A percentile compares a stretch with the other conserved stretches of the same genome.
Evolutionary conservation across 2,329 filamentous ascomycete species (phyloP).

Genomic region (Raffaelea ambrosiae): DNA sequence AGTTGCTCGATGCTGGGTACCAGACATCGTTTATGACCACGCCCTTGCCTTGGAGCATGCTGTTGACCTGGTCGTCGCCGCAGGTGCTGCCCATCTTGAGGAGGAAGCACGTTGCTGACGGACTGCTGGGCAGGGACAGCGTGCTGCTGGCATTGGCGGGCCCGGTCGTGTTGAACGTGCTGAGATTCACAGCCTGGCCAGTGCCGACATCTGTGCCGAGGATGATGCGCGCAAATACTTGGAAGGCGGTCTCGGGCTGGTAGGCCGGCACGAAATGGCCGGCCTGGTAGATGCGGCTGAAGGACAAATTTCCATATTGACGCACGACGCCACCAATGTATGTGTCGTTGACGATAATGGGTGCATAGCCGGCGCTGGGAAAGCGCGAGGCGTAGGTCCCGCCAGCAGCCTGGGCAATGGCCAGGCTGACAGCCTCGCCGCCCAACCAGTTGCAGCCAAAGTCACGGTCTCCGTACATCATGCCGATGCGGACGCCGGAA

Average conservation of each 20-base stretch:
- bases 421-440: constrained; percentile 64
- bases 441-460: constrained; percentile 64
- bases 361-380: constrained; percentile 59
- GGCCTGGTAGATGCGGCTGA: constrained; percentile 57
- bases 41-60: constrained; percentile 42
- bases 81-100: constrained; percentile 20
- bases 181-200: constrained; percentile 42
- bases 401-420: constrained; percentile 42
- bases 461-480: constrained; percentile 62
- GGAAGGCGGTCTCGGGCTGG: constrained; percentile 51
- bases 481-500: constrained; percentile 56
- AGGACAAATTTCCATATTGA: constrained; percentile 67
- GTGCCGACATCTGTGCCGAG: constrained; percentile 45
- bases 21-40: constrained; percentile 52
- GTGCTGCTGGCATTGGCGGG: constrained; percentile 14
- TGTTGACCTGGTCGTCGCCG: constrained; percentile 36
- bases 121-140: constrained; percentile 25
- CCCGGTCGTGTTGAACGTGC: constrained; percentile 28
- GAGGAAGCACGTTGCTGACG: constrained; percentile 22
- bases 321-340: constrained; percentile 66
- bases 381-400: constrained; percentile 46
- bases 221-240: constrained; percentile 53
- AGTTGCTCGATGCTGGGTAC: constrained; percentile 33
- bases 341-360: constrained; percentile 58
- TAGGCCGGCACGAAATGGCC: constrained; percentile 56